Evolutionary conservation across 2,329 filamentous ascomycete species (phyloP).

Genomic region (Ceratocystis ficicola): DNA sequence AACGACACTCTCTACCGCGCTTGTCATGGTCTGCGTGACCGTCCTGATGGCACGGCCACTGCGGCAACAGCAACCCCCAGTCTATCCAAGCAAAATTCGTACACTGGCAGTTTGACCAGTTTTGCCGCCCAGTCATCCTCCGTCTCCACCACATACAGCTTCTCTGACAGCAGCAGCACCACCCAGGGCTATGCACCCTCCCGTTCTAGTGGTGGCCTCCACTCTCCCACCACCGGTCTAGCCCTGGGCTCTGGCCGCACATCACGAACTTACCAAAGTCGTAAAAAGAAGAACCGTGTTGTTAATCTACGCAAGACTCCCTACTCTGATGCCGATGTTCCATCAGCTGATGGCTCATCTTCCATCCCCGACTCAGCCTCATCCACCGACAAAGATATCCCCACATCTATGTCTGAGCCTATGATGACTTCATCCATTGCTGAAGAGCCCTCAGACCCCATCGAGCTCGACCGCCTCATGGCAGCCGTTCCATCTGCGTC

Average conservation of each 20-base stretch:
- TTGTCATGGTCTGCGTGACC: slow-evolving; percentile 70
- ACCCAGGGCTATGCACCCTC: slow-evolving; percentile 47
- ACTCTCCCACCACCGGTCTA: slow-evolving; percentile 37
- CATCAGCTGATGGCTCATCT: slow-evolving; percentile 34
- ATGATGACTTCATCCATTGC: slow-evolving; percentile 44
- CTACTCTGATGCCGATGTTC: slow-evolving; percentile 33
- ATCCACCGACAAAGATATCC: slow-evolving; percentile 29
- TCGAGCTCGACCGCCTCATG: slow-evolving; percentile 28
- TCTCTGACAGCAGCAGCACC: slow-evolving; percentile 57
- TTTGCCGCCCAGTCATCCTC: slow-evolving; percentile 26
- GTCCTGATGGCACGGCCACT: slow-evolving; percentile 42
- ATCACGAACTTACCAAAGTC: slow-evolving; percentile 47
- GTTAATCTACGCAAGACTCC: slow-evolving; percentile 64
- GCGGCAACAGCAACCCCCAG: slow-evolving; percentile 33
- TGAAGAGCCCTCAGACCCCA: slow-evolving; percentile 43
- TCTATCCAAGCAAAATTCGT: slow-evolving; percentile 52
- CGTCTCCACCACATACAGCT: slow-evolving; percentile 53
- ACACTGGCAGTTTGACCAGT: slow-evolving; percentile 25
- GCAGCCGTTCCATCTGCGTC: background rate
- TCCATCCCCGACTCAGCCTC: slow-evolving; percentile 26
- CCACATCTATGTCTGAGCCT: slow-evolving; percentile 52
- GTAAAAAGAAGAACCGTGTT: slow-evolving; percentile 73
- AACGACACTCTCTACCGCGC: slow-evolving; percentile 82
- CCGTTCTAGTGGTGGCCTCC: slow-evolving; percentile 32
- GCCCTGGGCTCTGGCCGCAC: slow-evolving; percentile 48